A percentile compares a stretch with the other conserved stretches of the same genome.
These are phyloP conservation scores for Dendrobium nobile DNA, from an alignment of 106 monocot genomes.

Conservation along the genomic window DNA sequence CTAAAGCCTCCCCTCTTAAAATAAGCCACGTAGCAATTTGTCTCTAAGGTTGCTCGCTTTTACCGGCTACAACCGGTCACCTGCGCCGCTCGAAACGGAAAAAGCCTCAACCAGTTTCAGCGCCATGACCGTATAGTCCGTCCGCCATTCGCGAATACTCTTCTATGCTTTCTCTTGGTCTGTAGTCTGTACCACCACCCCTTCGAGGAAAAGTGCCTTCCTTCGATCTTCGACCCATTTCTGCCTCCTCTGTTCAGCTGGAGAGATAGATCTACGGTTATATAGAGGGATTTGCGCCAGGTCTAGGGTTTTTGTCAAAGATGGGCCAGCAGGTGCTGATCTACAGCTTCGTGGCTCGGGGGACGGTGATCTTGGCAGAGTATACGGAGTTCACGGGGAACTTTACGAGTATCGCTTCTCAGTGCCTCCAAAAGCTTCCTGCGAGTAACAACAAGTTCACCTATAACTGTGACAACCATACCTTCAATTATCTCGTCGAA, in stretches of 20 bases:
- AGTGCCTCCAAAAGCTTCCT: conserved; percentile 27
- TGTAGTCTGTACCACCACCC: neutral
- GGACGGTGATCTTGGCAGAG: conserved; percentile 23
- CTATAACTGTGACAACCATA: conserved; percentile 25
- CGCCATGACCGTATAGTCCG: neutral
- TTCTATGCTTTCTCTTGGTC: neutral
- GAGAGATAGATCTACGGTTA: neutral
- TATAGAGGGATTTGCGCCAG: neutral
- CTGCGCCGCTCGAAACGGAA: neutral
- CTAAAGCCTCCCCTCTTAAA: too few species aligned
- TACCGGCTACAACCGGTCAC: neutral
- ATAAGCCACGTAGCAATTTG: too few species aligned
- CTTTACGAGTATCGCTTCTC: conserved; percentile 21
- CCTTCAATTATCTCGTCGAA: conserved; percentile 29
- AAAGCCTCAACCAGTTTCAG: neutral
- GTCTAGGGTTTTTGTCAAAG: neutral
- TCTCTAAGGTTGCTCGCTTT: neutral
- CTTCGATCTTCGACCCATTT: neutral
- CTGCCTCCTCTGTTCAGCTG: neutral
- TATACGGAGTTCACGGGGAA: conserved; percentile 30
- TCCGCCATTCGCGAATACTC: neutral
- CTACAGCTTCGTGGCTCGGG: conserved; percentile 32
- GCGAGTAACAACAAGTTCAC: conserved; percentile 31
- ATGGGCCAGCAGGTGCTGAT: conserved; percentile 28
- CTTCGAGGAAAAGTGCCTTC: neutral